Conservation (phyloP, 495 filamentous ascomycete genomes). For the Talaromyces borbonicus region DNA sequence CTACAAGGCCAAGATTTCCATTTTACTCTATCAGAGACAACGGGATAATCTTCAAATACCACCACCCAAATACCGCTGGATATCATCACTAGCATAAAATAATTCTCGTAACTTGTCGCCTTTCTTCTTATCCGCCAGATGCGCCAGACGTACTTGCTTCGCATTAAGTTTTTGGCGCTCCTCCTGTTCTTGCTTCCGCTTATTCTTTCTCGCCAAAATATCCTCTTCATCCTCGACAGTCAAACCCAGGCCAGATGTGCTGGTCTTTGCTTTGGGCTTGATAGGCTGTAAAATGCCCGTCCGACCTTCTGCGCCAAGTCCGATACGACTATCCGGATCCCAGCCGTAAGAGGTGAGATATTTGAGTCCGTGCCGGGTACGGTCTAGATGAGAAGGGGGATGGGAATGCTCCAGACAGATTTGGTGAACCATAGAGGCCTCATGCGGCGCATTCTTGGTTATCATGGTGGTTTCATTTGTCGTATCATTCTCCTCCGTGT, state of each 20-base stretch:
- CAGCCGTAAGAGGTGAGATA: slow-evolving; percentile 73
- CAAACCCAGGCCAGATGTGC: slow-evolving; percentile 63
- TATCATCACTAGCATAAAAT: slow-evolving; percentile 60
- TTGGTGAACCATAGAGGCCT: slow-evolving; percentile 72
- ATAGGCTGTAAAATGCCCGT: slow-evolving; percentile 71
- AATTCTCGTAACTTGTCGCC: slow-evolving; percentile 51
- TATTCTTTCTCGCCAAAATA: slow-evolving; percentile 19
- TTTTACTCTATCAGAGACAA: background rate
- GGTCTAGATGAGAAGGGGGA: slow-evolving; percentile 75
- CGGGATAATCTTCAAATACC: background rate
- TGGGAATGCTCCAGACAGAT: slow-evolving; percentile 69
- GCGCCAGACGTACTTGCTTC: slow-evolving; percentile 53
- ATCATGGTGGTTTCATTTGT: background rate
- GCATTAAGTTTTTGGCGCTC: slow-evolving; percentile 50
- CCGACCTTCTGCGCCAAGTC: slow-evolving; percentile 55
- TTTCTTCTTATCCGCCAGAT: slow-evolving; percentile 49
- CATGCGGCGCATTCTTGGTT: slow-evolving; percentile 40
- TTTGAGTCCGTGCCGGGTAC: slow-evolving; percentile 63
- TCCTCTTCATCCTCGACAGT: slow-evolving; percentile 21
- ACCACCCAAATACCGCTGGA: slow-evolving; percentile 60
- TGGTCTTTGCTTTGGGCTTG: slow-evolving; percentile 60
- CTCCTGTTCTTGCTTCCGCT: slow-evolving; percentile 36
- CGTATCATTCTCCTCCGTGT: background rate
- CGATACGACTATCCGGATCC: slow-evolving; percentile 71
- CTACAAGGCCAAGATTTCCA: no score